Base-by-base conservation (phyloP, 2,329 filamentous ascomycete genomes). In the Pseudopyrenochaeta lycopersici region DNA sequence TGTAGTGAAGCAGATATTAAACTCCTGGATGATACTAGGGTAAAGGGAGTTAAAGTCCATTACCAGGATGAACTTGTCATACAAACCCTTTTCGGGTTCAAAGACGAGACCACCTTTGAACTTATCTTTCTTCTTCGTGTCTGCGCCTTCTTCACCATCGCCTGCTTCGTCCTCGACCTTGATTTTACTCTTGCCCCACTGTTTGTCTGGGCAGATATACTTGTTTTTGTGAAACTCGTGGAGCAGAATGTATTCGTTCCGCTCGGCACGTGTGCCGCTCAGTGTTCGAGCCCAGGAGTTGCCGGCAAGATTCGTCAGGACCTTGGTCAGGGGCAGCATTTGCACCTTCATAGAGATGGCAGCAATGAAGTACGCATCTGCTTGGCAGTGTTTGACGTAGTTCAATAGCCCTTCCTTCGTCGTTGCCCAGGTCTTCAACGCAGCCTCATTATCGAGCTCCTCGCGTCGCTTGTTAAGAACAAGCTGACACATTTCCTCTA, bases 1-100 rank as follows among this genome's bases (percentile, higher is more conserved):
- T 0, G 96, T 99, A 2, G 95, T 99, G 78, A 99, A 99, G 81
- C 96, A 99, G 66, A 99, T 99, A 77, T 99, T 99, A 80, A 88
- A 99, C 83, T 99, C 96, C 72, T 99, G 96, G 57, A 99, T 99
- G 71, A 99, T 98, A 72, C 92, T 97, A 29, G 95, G 95, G 70
- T 99, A 99, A 58, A 99, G 82, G 67, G 93, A 97, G 84, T 99
- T 99, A 82, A 99, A 99, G 82, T 99, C 95, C 96, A 99, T 99
- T 76, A 99, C 96, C 50, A 99, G 85, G 48, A 99, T 90, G 76
- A 96, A 97, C 78, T 96, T 96, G 83, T 99, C 95, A 72, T 99
- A 99, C 4, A 99, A 84, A 15, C 96, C 95, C 76, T 94, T 97
- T 75, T 98, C 93, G 4, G 95, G 95, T 75, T 99, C 95, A 67